Base-by-base conservation (phyloP, 2,329 filamentous ascomycete species). In the Xylaria sp. region DNA sequence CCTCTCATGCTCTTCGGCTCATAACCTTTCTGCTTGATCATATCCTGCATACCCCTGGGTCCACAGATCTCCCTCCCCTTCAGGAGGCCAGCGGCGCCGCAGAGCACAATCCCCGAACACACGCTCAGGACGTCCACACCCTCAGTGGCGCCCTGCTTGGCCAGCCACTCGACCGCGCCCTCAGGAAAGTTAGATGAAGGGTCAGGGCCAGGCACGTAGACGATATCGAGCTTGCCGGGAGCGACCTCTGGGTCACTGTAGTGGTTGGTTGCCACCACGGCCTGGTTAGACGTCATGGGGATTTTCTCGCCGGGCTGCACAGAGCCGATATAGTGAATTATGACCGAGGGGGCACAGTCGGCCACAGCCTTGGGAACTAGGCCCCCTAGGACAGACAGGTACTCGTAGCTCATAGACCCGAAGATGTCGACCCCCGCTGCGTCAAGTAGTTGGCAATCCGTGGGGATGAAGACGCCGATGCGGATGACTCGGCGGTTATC, bases 401-500 rank as follows among this genome's bases (percentile, higher is more conserved):
- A 87, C 57, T 83, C 79, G 65, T 80, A 77, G 65, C 80, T 81
- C 76, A 86, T 81, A 69, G 78, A 79, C 36, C 78, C 82, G 19
- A 88, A 80, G 59, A 86, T 77, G 75, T 88, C 85, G 61, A 86
- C 79, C 57, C 82, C 82, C 9, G 85, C 85, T 4, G 80, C 72
- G 74, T 88, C 86, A 19, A 88, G 82, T 8, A 85, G 75, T 69
- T 88, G 85, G 11, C 80, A 79, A 1, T 79, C 78, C 2, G 72
- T 69, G 1, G 85, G 84, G 57, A 86, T 78, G 74, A 85, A 86
- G 64, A 88, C 84, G 24, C 85, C 86, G 57, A 88, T 80, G 50
- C 76, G 80, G 66, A 87, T 72, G 2, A 67, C 73, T n/a, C 74
- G 67, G 58, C 69, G 64, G 50, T 54, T 51, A 30, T 65, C 63